phyloP scores from a whole-genome alignment of 2,329 filamentous ascomycete species.

The Graphiopsis chlorocephala region DNA sequence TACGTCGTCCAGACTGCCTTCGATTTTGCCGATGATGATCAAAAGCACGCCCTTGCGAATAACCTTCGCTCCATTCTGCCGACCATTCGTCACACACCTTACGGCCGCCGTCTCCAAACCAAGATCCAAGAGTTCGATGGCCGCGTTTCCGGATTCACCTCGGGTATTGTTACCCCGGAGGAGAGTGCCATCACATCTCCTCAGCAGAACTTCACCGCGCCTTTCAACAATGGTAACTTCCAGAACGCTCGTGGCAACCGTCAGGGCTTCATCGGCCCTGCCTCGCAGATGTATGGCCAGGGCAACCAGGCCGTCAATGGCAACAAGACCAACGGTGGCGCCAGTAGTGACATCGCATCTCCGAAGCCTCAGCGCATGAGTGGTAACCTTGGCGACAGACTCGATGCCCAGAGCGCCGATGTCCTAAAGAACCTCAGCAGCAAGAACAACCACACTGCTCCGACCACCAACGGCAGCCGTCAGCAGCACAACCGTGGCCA shows the following conservation, averaged over 20 bases:
- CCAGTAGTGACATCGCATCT: constrained; percentile 25
- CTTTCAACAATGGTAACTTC: constrained; percentile 19
- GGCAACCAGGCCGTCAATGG: constrained; percentile 12
- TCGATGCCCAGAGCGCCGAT: constrained; percentile 13
- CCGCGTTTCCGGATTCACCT: constrained; percentile 38
- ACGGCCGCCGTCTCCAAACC: constrained; percentile 87
- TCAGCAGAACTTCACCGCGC: constrained; percentile 11
- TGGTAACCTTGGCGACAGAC: constrained; percentile 20
- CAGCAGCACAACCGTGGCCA: not conserved
- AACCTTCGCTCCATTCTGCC: constrained; percentile 81
- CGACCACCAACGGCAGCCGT: not conserved
- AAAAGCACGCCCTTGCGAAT: constrained; percentile 75
- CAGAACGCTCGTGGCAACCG: constrained; percentile 28
- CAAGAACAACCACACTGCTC: not conserved
- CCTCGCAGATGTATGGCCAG: constrained; percentile 23
- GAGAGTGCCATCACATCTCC: constrained; percentile 13
- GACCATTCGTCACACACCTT: constrained; percentile 82
- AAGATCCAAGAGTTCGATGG: constrained; percentile 68
- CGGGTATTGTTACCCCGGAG: constrained; percentile 11
- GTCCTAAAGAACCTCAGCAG: not conserved
- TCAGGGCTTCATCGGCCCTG: constrained; percentile 29
- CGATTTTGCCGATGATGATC: constrained; percentile 73
- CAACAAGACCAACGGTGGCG: constrained; percentile 5
- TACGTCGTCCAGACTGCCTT: constrained; percentile 97
- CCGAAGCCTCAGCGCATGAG: constrained; percentile 31